phyloP scores from a whole-genome alignment of 352 stramenopile species.

The Globisporangium parvum region DNA sequence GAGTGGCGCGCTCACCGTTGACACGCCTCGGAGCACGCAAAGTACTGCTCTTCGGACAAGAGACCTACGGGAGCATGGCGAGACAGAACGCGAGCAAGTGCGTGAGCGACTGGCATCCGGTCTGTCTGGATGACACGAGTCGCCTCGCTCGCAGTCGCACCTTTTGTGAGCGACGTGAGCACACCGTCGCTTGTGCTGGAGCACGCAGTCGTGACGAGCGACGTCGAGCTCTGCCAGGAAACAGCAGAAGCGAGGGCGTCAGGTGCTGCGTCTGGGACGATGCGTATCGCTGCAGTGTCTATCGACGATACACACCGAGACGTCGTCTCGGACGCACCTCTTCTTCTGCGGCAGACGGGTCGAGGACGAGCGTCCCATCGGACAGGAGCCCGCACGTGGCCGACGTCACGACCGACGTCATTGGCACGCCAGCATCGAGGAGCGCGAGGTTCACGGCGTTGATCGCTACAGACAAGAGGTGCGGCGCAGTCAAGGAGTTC shows the following conservation, averaged over 20 bases:
- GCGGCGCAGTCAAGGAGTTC: constrained; percentile 33
- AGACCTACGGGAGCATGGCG: constrained; percentile 27
- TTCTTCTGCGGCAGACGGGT: constrained; percentile 64
- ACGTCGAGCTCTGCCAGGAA: constrained; percentile 36
- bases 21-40: constrained; percentile 75
- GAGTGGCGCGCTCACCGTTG: constrained; percentile 31
- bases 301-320: not conserved
- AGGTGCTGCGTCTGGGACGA: not conserved
- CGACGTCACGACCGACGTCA: constrained; percentile 62
- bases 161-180: constrained; percentile 69
- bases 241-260: constrained; percentile 1
- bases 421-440: constrained; percentile 76
- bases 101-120: not conserved
- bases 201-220: constrained; percentile 56
- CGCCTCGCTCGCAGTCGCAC: constrained; percentile 10
- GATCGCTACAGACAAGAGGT: constrained; percentile 75
- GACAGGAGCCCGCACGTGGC: constrained; percentile 59
- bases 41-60: constrained; percentile 77
- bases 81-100: not conserved
- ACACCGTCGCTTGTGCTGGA: constrained; percentile 65
- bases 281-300: too few species aligned
- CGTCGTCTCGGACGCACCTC: constrained; percentile 28
- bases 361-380: constrained; percentile 61
- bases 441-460: constrained; percentile 74
- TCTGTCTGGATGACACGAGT: not conserved